phyloP scores from a whole-genome alignment of 2,329 filamentous ascomycete species.

The Simplicillium aogashimaense region DNA sequence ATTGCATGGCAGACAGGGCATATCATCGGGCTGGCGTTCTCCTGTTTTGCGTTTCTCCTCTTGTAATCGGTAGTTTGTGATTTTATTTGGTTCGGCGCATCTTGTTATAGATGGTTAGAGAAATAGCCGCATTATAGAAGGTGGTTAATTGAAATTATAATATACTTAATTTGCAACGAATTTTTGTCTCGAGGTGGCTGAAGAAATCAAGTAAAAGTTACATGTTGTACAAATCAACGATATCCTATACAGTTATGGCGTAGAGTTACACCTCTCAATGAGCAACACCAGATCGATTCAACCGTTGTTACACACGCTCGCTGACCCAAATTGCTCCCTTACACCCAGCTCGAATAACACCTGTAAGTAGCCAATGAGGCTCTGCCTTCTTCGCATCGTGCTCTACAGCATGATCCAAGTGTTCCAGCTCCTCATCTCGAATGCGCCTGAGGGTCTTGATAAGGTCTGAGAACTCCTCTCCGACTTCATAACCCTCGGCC shows the following conservation, averaged over 20 bases:
- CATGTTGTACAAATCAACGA: neutral
- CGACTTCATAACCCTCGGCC: conserved; percentile 66
- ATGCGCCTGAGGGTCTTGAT: conserved; percentile 70
- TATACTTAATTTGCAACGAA: conserved; percentile 9
- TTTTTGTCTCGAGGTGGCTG: neutral
- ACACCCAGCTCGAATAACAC: conserved; percentile 82
- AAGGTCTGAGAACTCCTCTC: conserved; percentile 65
- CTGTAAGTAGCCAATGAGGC: conserved; percentile 82
- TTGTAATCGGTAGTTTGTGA: too few relatives aligned
- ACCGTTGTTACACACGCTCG: conserved; percentile 48
- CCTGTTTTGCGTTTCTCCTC: too few relatives aligned
- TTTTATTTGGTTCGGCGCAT: too few relatives aligned
- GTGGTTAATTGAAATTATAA: conserved; percentile 13
- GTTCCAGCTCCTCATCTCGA: conserved; percentile 91
- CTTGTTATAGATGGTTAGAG: too few relatives aligned
- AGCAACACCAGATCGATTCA: too few relatives aligned
- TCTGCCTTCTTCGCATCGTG: conserved; percentile 85
- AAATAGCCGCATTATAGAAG: too few relatives aligned
- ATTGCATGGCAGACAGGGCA: too few relatives aligned
- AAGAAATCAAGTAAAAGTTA: too few relatives aligned
- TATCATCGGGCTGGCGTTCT: too few relatives aligned
- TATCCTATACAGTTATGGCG: conserved; percentile 4
- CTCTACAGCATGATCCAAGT: conserved; percentile 88
- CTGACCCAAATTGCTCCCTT: conserved; percentile 88
- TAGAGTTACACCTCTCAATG: neutral